Base-by-base conservation (phyloP, 169 alveolate species). In the Sarcocystis neurona region DNA sequence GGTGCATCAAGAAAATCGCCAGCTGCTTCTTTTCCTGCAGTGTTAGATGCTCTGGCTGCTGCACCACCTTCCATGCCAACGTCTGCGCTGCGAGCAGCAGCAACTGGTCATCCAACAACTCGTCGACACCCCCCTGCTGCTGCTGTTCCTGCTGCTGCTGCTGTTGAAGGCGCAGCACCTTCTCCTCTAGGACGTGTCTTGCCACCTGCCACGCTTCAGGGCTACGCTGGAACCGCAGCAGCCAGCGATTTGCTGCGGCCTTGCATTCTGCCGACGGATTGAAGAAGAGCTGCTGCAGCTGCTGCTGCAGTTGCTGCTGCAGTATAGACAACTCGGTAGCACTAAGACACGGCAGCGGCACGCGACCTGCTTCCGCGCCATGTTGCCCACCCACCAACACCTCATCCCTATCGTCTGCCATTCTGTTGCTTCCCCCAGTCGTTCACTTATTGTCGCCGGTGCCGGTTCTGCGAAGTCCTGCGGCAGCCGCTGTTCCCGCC, bases 221-320 rank as follows among this genome's bases (percentile, higher is more conserved):
- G 34, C 68, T 58, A 47, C 68, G 53, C 63, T 84, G 89, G 30
- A 84, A 84, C 89, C 66, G 72, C 41, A 84, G 37, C 82, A 84
- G 89, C 89, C 89, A 84, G 47, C 41, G 30, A 53, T 84, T 84
- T 46, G 89, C 89, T 34, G 89, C 79, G 18, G 89, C 77, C 70
- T 84, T 84, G 84, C 46, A 41, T 50, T 84, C 44, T 15, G 89
- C 84, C 30, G 30, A 48, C 2, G 72, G 63, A 70, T 84, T 68
- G 70, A 74, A 58, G 82, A 58, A 84, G 47, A 84, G 70, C 6
- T 48, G 12, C 44, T 63, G 80, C 34, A 84, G 82, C 72, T 84
- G 60, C 82, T 84, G 80, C 68, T 84, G 60, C 82, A 84, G 82
- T 39, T 37, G 82, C 63, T 37, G 48, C 50, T 58, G 53, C 44